Conservation (phyloP, 2,329 filamentous ascomycete species). For the Westerdykella sp. region DNA sequence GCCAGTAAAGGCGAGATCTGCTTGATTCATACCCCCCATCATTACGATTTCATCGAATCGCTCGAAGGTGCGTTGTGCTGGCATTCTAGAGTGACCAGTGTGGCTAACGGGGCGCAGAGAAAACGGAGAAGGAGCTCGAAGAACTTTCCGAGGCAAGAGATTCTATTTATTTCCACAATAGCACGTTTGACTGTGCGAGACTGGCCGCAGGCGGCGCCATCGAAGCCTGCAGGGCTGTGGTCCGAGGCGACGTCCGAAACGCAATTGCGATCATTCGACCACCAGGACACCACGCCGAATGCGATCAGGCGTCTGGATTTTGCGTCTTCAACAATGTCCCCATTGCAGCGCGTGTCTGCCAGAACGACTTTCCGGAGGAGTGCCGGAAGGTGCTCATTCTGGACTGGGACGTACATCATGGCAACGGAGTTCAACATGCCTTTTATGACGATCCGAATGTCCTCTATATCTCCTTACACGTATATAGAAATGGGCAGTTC, state of each 20-base stretch:
- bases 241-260: slow-evolving; percentile 78
- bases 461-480: slow-evolving; percentile 90
- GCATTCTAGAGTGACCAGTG: no score
- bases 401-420: slow-evolving; percentile 77
- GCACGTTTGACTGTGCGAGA: slow-evolving; percentile 73
- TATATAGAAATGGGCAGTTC: slow-evolving; percentile 75
- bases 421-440: slow-evolving; percentile 93
- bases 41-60: slow-evolving; percentile 70
- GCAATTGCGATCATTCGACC: slow-evolving; percentile 92
- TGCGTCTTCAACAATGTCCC: slow-evolving; percentile 98
- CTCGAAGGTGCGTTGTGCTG: slow-evolving; percentile 39
- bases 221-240: slow-evolving; percentile 89
- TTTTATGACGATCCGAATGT: slow-evolving; percentile 94
- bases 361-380: slow-evolving; percentile 67
- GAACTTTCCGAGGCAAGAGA: slow-evolving; percentile 51
- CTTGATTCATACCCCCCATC: slow-evolving; percentile 67
- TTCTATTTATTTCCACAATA: slow-evolving; percentile 58
- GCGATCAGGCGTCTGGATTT: slow-evolving; percentile 80
- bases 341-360: slow-evolving; percentile 83
- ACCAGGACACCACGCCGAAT: slow-evolving; percentile 91
- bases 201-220: slow-evolving; percentile 90
- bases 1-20: slow-evolving; percentile 76
- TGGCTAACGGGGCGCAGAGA: slow-evolving; percentile 10
- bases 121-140: slow-evolving; percentile 58
- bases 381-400: slow-evolving; percentile 89